phyloP scores from a whole-genome alignment of 148 eudicot genomes.

The Gaultheria prostrata region DNA sequence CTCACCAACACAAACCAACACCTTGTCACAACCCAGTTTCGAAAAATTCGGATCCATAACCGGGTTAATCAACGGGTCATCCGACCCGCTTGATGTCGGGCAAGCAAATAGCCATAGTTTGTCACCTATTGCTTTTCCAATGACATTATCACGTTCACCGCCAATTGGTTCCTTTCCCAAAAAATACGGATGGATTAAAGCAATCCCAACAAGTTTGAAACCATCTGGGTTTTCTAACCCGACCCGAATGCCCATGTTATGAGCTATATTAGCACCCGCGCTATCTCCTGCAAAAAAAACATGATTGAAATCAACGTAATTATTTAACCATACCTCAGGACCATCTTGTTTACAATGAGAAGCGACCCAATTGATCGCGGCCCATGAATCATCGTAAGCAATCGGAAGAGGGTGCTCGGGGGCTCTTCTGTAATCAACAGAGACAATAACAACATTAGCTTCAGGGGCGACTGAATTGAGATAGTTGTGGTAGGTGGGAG shows the following conservation, averaged over 20 bases:
- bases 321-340: slow-evolving; percentile 41
- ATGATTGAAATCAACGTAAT: slow-evolving; percentile 27
- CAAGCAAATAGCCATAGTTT: slow-evolving; percentile 22
- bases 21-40: slow-evolving; percentile 26
- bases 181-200: slow-evolving; percentile 43
- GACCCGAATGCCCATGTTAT: slow-evolving; percentile 34
- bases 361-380: slow-evolving; percentile 41
- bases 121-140: neutral
- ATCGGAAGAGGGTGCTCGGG: slow-evolving; percentile 53
- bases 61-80: slow-evolving; percentile 43
- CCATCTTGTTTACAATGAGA: slow-evolving; percentile 32
- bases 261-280: slow-evolving; percentile 52
- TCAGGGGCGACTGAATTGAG: slow-evolving; percentile 22
- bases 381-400: slow-evolving; percentile 51
- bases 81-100: slow-evolving; percentile 20
- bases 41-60: slow-evolving; percentile 27
- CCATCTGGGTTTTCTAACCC: neutral
- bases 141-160: neutral
- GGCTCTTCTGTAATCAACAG: slow-evolving; percentile 53
- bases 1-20: slow-evolving; percentile 37
- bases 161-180: slow-evolving; percentile 11
- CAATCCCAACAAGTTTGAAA: slow-evolving; percentile 23
- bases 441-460: slow-evolving; percentile 27
- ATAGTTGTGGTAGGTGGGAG: slow-evolving; percentile 19
- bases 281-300: slow-evolving; percentile 52